Conservation (phyloP, 2,329 filamentous ascomycete genomes). For the Claviceps sorghi region DNA sequence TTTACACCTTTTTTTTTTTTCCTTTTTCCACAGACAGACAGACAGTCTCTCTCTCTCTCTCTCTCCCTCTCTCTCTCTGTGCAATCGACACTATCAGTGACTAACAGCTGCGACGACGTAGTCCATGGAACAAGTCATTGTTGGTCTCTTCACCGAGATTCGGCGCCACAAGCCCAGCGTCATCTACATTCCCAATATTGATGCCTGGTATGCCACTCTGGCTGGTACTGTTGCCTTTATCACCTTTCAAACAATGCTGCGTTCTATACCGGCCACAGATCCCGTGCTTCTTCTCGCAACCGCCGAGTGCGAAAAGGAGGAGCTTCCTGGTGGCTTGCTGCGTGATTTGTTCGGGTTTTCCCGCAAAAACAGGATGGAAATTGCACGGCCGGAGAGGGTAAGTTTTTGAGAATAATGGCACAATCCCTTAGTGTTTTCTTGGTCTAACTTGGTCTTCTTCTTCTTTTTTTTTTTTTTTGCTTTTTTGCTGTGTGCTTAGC, state of each 20-base stretch:
- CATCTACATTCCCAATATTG: slow-evolving; percentile 83
- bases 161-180: slow-evolving; percentile 91
- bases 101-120: slow-evolving; percentile 17
- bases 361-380: slow-evolving; percentile 56
- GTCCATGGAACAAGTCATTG: slow-evolving; percentile 74
- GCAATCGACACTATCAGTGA: neutral
- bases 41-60: no score
- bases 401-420: slow-evolving; percentile 11
- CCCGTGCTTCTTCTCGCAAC: slow-evolving; percentile 81
- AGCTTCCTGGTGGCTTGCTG: slow-evolving; percentile 49
- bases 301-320: slow-evolving; percentile 51
- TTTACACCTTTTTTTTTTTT: neutral
- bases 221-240: slow-evolving; percentile 53
- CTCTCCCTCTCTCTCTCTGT: no score
- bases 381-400: slow-evolving; percentile 52
- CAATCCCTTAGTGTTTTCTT: neutral
- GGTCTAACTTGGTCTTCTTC: no score
- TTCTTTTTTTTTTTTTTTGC: no score
- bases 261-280: slow-evolving; percentile 75
- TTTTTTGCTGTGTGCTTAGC: slow-evolving; percentile 16
- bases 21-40: no score
- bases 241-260: slow-evolving; percentile 71
- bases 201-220: slow-evolving; percentile 64
- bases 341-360: slow-evolving; percentile 78
- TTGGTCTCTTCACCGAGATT: slow-evolving; percentile 81